phyloP scores from a whole-genome alignment of 441 rosid genomes.

The Biscutella laevigata region DNA sequence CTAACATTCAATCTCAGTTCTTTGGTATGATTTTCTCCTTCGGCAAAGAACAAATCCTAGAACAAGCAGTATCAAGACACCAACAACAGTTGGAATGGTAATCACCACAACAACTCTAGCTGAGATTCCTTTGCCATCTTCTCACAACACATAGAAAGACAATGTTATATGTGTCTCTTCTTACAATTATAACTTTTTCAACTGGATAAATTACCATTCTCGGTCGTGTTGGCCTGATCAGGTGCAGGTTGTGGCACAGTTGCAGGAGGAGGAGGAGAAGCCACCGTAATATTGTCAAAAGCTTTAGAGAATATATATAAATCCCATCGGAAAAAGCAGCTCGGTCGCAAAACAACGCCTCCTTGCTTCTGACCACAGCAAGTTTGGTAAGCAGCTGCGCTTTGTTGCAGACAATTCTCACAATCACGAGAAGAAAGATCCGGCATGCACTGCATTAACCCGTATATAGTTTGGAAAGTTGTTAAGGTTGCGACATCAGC shows the following conservation, averaged over 20 bases:
- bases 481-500: not conserved
- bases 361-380: slow-evolving; percentile 28
- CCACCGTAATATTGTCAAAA: not conserved
- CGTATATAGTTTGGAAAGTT: slow-evolving; percentile 14
- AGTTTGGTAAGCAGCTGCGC: not conserved
- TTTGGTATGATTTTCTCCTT: not conserved
- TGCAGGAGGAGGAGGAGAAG: slow-evolving; percentile 15
- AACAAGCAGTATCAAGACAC: slow-evolving; percentile 5
- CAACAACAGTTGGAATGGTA: not conserved
- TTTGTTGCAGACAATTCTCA: slow-evolving; percentile 12
- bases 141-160: not conserved
- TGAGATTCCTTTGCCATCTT: slow-evolving; percentile 16
- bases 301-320: slow-evolving; percentile 12
- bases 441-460: slow-evolving; percentile 35
- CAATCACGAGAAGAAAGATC: slow-evolving; percentile 31
- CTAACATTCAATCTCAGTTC: slow-evolving; percentile 6
- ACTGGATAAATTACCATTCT: not conserved
- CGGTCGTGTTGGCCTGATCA: not conserved
- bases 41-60: not conserved
- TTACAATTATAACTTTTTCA: not conserved
- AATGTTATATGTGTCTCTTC: not conserved
- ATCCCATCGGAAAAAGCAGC: slow-evolving; percentile 39
- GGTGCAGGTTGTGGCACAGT: not conserved
- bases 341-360: slow-evolving; percentile 23
- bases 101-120: slow-evolving; percentile 5